Percentiles rank a stretch among this genome's conserved stretches.
These are phyloP conservation scores for Penicillium sp. DNA, from an alignment of 2,329 filamentous ascomycete species.

Conservation along the genomic window DNA sequence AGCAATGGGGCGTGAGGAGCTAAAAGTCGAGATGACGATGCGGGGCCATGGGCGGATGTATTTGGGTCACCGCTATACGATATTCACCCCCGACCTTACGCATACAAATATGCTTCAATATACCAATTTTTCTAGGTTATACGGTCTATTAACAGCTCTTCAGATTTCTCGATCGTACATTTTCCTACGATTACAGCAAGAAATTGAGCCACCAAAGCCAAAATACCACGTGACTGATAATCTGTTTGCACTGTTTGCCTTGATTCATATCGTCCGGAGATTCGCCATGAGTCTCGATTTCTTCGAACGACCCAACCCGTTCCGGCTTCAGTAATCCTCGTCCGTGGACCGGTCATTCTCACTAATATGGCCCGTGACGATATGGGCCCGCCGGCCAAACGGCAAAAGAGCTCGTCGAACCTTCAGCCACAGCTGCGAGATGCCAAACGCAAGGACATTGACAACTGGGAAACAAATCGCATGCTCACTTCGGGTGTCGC, in stretches of 20 bases:
- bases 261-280: constrained; percentile 4
- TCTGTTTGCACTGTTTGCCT: constrained; percentile 30
- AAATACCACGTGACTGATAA: constrained; percentile 23
- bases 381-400: constrained; percentile 35
- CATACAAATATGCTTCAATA: no score
- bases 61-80: constrained; percentile 9
- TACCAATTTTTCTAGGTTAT: no score
- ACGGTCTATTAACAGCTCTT: no score
- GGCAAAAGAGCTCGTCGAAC: constrained; percentile 34
- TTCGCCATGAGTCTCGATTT: constrained; percentile 8
- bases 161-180: background rate
- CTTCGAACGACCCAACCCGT: constrained; percentile 1
- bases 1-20: constrained; percentile 12
- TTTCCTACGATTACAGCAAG: no score
- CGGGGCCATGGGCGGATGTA: constrained; percentile 25
- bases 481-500: constrained; percentile 97
- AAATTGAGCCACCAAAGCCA: constrained; percentile 6
- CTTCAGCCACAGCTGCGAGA: constrained; percentile 35
- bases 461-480: constrained; percentile 97
- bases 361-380: constrained; percentile 33
- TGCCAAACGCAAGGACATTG: constrained; percentile 79
- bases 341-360: background rate
- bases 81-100: no score
- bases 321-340: background rate
- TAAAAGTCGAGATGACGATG: constrained; percentile 31